Evolutionary conservation across 2,329 filamentous ascomycete genomes (phyloP), one percentile per base, ranked within the genome.

Genomic region (Clonostachys rhizophaga): DNA sequence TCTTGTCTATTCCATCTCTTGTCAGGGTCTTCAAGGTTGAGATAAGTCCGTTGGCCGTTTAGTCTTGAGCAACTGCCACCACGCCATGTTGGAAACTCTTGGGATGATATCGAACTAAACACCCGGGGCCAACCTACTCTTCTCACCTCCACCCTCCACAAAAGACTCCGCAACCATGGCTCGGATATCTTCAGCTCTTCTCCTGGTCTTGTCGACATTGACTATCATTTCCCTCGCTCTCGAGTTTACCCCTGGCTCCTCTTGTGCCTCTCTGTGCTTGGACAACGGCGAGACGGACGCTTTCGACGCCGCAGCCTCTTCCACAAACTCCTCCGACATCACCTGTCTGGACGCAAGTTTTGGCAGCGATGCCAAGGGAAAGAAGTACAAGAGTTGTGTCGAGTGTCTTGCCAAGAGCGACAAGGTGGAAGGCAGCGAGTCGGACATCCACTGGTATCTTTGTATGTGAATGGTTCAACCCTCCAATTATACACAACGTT

Each of bases 191-290:
- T 24, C 40, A 10, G 24, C 24, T 42, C 10, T 24, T 42, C 16
- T 42, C 12, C 16, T 17, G 12, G 24, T 42, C 17, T 24, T 42
- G 40, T 42, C 24, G 40, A 24, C 16, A 14, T 17, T 45, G 34
- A 48, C 34, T n/a, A 6, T 45, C 40, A 34, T 47, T 43, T 16
- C 47, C 36, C 12, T 42, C 11, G 68, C 66, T 4, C 60, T 79
- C 4, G 63, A 75, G 45, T 70, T 79, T 3, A 71, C 75, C 2
- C 73, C 77, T 1, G 72, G 71, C 10, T 81, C 78, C 1, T 55
- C 64, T 10, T 82, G 78, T 54, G 68, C 75, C 1, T 58, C 69
- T 0, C 49, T 71, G 3, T 82, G 78, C 47, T 55, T 76, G 5
- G 68, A 75, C 49, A 60, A 63, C 3, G 48, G 56, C 0, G 58